Evolutionary conservation across 257 asterid species (phyloP), one percentile per base, ranked within the genome.

Genomic region (Solanum virginianum): DNA sequence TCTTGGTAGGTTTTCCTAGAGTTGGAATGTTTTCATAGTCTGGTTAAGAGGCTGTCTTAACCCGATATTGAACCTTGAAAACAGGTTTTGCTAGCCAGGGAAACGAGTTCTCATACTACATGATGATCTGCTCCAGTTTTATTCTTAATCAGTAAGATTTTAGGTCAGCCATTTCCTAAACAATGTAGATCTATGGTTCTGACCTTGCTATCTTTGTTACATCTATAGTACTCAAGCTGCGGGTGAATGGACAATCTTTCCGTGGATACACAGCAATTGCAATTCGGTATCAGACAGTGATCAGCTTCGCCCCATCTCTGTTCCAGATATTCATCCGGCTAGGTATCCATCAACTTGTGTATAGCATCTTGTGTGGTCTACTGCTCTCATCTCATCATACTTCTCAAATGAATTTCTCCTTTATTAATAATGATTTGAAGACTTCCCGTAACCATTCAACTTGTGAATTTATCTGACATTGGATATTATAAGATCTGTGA

Each of bases 51-150:
- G 49, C 17, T 16, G 54, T 29, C 10, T 79, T 79, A 53, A 79
- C 49, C 17, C 12, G 29, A 29, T 79, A 17, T 32, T 54, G 18
- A 79, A 16, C 66, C 65, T 79, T 53, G 83, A 15, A 17, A 83
- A 17, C 97, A 96, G 99, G 99, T 87, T 95, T 96, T 88, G 86
- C 92, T 66, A 91, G 98, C 92, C 99, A 96, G 88, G 99, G 98
- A 87, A 96, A 96, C 88, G 99, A 96, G 85, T 96, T 96, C 88
- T 96, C 99, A 32, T 96, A 96, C 92, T 96, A 96, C 92, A 96
- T 95, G 99, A 96, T 96, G 99, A 96, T 96, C 87, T 96, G 99
- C 93, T 96, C 99, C 85, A 93, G 97, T 90, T 96, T 96, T 92
- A 94, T 96, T 81, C 93, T 96, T 88, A 96, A 96, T 90, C 87